Conservation (phyloP, 2,329 filamentous ascomycete species). For the Monosporascus sp. region DNA sequence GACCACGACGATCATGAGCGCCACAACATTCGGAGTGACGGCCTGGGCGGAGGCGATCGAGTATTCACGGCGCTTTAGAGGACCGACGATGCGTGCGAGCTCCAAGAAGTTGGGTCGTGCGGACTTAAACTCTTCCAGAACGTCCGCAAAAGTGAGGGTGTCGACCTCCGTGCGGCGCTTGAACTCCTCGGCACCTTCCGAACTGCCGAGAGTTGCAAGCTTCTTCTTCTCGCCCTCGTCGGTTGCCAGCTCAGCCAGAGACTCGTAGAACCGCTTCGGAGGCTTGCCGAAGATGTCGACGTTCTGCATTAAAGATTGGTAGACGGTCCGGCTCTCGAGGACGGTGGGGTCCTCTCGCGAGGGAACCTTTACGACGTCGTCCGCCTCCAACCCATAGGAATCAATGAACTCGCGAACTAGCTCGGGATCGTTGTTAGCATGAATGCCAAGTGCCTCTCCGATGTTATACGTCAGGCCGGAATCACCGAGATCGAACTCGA, state of each 20-base stretch:
- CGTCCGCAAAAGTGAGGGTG: constrained; percentile 83
- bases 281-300: constrained; percentile 95
- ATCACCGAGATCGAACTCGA: constrained; percentile 91
- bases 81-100: constrained; percentile 78
- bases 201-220: constrained; percentile 69
- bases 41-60: constrained; percentile 98
- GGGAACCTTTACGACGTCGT: constrained; percentile 86
- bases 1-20: constrained; percentile 95
- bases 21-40: constrained; percentile 82
- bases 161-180: constrained; percentile 89
- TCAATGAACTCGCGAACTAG: constrained; percentile 82
- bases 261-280: constrained; percentile 96
- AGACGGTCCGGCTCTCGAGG: constrained; percentile 84
- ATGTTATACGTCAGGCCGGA: constrained; percentile 95
- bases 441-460: constrained; percentile 92
- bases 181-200: constrained; percentile 82
- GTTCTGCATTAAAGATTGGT: constrained; percentile 87
- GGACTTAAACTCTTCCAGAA: constrained; percentile 83
- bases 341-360: constrained; percentile 70
- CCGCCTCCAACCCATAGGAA: constrained; percentile 77
- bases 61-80: constrained; percentile 96
- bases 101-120: constrained; percentile 86
- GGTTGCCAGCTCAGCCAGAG: constrained; percentile 76
- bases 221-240: constrained; percentile 79
- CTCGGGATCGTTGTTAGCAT: constrained; percentile 82